phyloP scores from a whole-genome alignment of 176 grass and related monocot genomes.

The Microstegium vimineum region DNA sequence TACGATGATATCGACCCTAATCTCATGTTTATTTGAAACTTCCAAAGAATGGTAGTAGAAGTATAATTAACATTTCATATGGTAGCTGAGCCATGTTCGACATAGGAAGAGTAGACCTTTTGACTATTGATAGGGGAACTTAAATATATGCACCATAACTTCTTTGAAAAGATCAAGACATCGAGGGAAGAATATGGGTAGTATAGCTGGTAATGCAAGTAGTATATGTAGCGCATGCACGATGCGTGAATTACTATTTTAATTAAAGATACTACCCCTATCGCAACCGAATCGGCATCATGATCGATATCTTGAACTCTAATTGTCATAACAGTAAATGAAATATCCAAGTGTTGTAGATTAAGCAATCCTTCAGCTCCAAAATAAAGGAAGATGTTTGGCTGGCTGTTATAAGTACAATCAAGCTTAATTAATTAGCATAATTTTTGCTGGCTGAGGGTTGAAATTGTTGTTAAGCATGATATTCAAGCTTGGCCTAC shows the following conservation, averaged over 20 bases:
- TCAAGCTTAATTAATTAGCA: neutral
- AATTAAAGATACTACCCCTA: neutral
- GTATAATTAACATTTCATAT: neutral
- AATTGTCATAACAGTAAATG: neutral
- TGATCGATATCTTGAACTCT: neutral
- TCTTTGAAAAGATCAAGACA: neutral
- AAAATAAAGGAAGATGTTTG: no score
- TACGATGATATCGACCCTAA: neutral
- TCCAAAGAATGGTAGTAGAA: neutral
- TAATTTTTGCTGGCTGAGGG: neutral
- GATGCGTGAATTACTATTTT: neutral
- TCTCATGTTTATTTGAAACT: neutral
- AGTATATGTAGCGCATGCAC: neutral
- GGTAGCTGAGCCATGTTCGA: neutral
- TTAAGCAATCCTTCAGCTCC: no score
- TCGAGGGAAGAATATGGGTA: neutral
- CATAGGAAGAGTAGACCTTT: neutral
- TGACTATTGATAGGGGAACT: neutral
- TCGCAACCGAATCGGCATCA: neutral
- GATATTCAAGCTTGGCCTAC: neutral
- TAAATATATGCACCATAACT: neutral
- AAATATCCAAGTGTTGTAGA: neutral
- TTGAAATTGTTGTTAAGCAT: conserved; percentile 17
- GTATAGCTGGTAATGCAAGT: neutral
- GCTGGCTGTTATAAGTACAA: neutral